Evolutionary conservation across 2,329 filamentous ascomycete species (phyloP), one percentile per base, ranked within the genome.

Genomic region (Magnaporthales sp.): DNA sequence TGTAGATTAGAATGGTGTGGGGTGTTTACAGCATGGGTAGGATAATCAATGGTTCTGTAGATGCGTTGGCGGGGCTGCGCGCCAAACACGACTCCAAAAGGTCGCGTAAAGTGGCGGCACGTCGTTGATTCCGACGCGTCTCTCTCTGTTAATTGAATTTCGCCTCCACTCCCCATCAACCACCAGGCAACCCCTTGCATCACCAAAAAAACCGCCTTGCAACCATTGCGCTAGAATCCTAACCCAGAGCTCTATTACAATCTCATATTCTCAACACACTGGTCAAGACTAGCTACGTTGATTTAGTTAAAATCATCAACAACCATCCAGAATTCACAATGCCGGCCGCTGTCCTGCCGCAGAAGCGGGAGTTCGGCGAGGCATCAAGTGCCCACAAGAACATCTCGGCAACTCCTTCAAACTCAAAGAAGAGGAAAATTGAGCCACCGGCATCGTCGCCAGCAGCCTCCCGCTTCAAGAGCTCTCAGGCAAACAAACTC

Each of bases 341-440:
- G 83, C 76, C 83, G 69, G 77, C 81, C 68, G 75, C 80, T 68
- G 74, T 84, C 68, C 77, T 88, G 67, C 86, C 90, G 66, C 87
- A 91, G 78, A 93, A 93, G 80, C 87, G 91, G 74, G 87, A 90
- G 72, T 81, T 92, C 63, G 87, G 84, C 70, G 90, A 92, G 74
- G 81, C 86, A 68, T 86, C 87, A 67, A 90, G 84, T 72, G 82
- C 84, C 70, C 84, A 86, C 68, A 84, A 84, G 72, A 91, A 90
- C 73, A 81, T 87, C 67, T 75, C 79, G 67, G 76, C 84, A 69
- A 80, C 84, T 1, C 86, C 88, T 19, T 80, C 82, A 2, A 74
- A 79, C 3, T 79, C 87, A 1, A 98, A 98, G 83, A 96, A 95
- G 79, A 85, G 92, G 69, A 96, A 92, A 78, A 83, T 96, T 68